Evolutionary conservation across 2,329 filamentous ascomycete species (phyloP).

Genomic region (Elsinoe fawcettii): DNA sequence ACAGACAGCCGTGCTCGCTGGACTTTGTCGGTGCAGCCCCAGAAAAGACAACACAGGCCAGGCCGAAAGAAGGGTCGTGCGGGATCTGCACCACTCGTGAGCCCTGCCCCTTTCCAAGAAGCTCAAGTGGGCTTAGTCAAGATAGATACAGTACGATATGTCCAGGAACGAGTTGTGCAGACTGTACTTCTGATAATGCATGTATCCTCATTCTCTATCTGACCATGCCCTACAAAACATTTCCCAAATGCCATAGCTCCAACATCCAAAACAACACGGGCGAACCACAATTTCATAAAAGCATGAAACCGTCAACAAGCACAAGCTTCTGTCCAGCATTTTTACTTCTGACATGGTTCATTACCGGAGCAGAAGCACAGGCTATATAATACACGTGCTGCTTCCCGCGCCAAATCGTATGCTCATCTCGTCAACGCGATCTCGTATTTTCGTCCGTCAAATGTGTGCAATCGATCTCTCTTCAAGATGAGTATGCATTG

Average conservation of each 20-base stretch:
- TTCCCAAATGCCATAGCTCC: not conserved
- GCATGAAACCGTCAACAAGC: not conserved
- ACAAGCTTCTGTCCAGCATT: not conserved
- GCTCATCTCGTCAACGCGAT: not conserved
- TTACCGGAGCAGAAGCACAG: not conserved
- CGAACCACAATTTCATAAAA: not conserved
- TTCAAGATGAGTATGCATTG: not conserved
- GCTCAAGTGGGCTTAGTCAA: not conserved
- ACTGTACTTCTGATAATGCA: no score
- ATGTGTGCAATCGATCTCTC: no score
- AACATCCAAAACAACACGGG: not conserved
- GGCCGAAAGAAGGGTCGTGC: not conserved
- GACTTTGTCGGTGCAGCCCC: not conserved
- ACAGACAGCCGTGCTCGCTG: not conserved
- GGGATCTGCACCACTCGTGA: not conserved
- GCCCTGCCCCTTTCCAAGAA: no score
- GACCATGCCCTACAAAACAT: not conserved
- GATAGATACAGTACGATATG: not conserved
- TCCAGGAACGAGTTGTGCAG: not conserved
- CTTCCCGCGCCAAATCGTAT: not conserved
- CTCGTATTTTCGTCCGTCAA: not conserved
- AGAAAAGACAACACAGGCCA: not conserved
- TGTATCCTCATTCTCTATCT: no score
- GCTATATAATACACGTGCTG: constrained; percentile 2
- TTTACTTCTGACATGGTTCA: not conserved